Base-by-base conservation (phyloP, 495 filamentous ascomycete species). In the Aspergillus homomorphus region DNA sequence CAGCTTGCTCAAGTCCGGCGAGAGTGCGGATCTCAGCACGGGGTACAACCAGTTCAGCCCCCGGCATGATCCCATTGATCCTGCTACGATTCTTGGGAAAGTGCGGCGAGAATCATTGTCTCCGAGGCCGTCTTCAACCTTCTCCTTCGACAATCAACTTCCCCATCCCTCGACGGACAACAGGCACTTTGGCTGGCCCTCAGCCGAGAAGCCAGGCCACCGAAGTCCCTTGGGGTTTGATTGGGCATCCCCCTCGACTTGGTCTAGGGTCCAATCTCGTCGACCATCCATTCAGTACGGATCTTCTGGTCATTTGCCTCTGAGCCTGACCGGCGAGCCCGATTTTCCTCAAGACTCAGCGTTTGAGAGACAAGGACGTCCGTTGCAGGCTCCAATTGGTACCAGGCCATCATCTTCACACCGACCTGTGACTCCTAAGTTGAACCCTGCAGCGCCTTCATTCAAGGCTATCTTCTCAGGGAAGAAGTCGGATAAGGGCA, bases 151-250 rank as follows among this genome's bases (percentile, higher is more conserved):
- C 52, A 82, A 82, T 41, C 67, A 74, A 42, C 78, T 93, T 46
- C 88, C 89, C 1, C 82, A 89, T 56, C 91, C 90, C 0, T 93
- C 90, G 2, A 91, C 87, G 9, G 91, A 94, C 46, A 89, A 86
- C 24, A 82, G 81, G 43, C 82, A 84, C 28, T 87, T 88, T 60
- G 84, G 84, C 1, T 87, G 86, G 85, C 81, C 81, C 3, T 76
- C 79, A 8, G 70, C 72, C 10, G 81, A 84, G 19, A 80, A 75
- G 56, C 66, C 74, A 5, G 70, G 71, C 19, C 83, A 82, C 50
- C 76, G 77, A 61, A 83, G 83, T 52, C 82, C 82, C 7, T 72
- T 87, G 3, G 81, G 78, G 1, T 75, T 80, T 21, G 78, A 82
- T 51, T 88, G 86, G 86, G 77, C 79, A 42, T 77, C 72, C 1